A percentile compares a stretch with the other conserved stretches of the same genome.
Evolutionary conservation across 1,284 basidiomycete genomes (phyloP).

Genomic region (Microbotryum violaceum): DNA sequence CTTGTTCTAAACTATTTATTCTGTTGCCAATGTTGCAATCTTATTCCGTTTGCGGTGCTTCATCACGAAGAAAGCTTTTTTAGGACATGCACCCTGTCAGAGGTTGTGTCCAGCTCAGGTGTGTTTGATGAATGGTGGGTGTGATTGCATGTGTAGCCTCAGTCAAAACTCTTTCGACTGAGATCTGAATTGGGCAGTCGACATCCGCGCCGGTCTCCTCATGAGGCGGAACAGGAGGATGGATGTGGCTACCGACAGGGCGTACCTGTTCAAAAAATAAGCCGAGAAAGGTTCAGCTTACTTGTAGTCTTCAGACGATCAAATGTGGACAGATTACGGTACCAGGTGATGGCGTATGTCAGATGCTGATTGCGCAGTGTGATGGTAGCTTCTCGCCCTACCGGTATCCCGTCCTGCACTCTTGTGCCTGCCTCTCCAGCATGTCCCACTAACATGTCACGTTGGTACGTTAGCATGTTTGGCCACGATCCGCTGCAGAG

Average conservation of each 20-base stretch:
- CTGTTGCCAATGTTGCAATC: background rate
- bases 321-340: background rate
- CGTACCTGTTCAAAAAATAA: constrained; percentile 11
- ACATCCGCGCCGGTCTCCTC: no score
- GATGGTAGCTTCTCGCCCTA: constrained; percentile 75
- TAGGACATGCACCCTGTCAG: no score
- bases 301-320: background rate
- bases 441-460: constrained; percentile 60
- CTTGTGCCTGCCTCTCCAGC: constrained; percentile 59
- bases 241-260: constrained; percentile 20
- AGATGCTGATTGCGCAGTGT: constrained; percentile 91
- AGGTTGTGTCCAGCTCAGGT: no score
- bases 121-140: no score
- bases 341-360: constrained; percentile 95
- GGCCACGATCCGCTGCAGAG: constrained; percentile 17
- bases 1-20: background rate
- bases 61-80: no score
- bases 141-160: no score
- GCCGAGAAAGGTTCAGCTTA: background rate
- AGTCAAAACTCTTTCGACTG: no score
- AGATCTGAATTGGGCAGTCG: no score
- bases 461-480: constrained; percentile 25
- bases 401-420: constrained; percentile 66
- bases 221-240: constrained; percentile 22
- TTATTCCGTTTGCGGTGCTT: no score